Evolutionary conservation across 176 grass and related monocot species (phyloP).

Genomic region (Poa annua): DNA sequence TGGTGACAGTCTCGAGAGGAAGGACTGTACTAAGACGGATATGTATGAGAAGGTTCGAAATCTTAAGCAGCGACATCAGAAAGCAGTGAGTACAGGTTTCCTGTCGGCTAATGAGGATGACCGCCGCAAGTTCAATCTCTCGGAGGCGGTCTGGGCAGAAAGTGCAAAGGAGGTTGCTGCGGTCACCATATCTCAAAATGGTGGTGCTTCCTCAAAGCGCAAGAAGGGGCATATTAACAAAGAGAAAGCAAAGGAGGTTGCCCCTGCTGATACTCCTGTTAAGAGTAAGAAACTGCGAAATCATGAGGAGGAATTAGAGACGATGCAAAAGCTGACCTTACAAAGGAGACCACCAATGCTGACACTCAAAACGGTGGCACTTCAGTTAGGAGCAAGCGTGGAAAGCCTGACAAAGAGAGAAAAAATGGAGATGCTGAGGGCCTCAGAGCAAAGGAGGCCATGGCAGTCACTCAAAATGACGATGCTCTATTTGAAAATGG

Average conservation of each 20-base stretch:
- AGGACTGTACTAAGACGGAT: background rate
- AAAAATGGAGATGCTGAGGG: background rate
- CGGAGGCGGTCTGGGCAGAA: conserved; percentile 44
- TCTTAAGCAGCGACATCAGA: conserved; percentile 25
- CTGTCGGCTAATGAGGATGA: conserved; percentile 27
- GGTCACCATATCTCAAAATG: no score
- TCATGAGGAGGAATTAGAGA: conserved; percentile 19
- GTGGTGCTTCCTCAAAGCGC: no score
- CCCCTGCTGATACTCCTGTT: background rate
- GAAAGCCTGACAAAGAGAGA: conserved; percentile 28
- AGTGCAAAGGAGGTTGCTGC: no score
- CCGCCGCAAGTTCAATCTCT: conserved; percentile 38
- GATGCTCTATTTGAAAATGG: background rate
- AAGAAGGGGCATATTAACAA: conserved; percentile 18
- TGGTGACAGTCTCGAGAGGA: conserved; percentile 27
- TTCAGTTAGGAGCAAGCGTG: conserved; percentile 16
- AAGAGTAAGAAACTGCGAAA: conserved; percentile 26
- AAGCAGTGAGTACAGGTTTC: background rate
- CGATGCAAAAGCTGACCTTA: background rate
- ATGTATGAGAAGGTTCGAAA: conserved; percentile 41
- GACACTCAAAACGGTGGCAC: background rate
- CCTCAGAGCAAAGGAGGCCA: background rate
- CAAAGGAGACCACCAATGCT: background rate
- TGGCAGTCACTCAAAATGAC: conserved; percentile 13
- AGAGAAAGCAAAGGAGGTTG: conserved; percentile 21